Conservation (phyloP, 257 asterid species). For the Ehretia macrophylla region DNA sequence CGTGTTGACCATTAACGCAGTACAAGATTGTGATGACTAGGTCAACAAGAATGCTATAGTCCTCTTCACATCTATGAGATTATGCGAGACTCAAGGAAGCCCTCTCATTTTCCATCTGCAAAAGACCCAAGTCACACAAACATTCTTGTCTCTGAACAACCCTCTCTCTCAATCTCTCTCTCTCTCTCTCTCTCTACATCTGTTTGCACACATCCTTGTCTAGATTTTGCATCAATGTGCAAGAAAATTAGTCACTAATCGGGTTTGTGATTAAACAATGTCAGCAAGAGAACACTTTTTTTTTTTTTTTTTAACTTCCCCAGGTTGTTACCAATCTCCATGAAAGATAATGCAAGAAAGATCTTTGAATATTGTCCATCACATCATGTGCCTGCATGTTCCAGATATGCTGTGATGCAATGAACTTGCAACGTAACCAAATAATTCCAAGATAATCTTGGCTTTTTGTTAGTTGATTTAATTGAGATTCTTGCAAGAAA, state of each 20-base stretch:
- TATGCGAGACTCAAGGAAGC: slow-evolving; percentile 12
- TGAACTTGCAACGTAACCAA: too few species aligned
- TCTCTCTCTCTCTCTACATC: not conserved
- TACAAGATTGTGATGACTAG: not conserved
- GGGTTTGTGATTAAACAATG: too few species aligned
- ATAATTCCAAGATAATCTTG: too few species aligned
- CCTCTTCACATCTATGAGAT: slow-evolving; percentile 3
- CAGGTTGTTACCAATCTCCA: too few species aligned
- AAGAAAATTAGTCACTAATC: not conserved
- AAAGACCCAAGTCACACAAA: not conserved
- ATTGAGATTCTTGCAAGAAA: not conserved
- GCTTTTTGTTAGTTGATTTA: too few species aligned
- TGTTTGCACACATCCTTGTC: not conserved
- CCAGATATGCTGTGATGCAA: too few species aligned
- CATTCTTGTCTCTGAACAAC: not conserved
- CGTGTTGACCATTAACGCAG: not conserved
- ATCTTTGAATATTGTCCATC: too few species aligned
- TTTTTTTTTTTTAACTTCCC: too few species aligned
- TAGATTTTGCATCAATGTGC: not conserved
- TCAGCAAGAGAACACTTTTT: not conserved
- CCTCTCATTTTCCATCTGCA: not conserved
- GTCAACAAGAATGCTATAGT: slow-evolving; percentile 3
- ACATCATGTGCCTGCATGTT: too few species aligned
- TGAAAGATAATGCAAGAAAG: too few species aligned
- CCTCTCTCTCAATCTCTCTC: slow-evolving; percentile 1